These are phyloP conservation scores for Naganishia vaughanmartiniae DNA, from an alignment of 768 basidiomycete species.

Conservation along the genomic window DNA sequence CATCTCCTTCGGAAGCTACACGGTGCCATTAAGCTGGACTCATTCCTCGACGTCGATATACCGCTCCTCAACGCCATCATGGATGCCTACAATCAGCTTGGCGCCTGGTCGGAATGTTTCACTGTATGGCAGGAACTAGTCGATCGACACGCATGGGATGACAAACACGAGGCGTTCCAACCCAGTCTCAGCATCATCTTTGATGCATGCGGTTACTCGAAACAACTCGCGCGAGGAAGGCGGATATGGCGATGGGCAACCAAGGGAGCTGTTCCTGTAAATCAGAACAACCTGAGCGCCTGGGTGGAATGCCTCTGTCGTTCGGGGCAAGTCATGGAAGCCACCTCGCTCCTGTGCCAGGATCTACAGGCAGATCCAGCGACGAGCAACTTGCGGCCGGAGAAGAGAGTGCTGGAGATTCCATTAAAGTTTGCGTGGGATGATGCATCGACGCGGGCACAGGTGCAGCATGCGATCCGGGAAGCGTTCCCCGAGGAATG, in stretches of 20 bases:
- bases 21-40: conserved; percentile 72
- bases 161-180: conserved; percentile 56
- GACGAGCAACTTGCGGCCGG: not conserved
- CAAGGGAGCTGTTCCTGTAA: conserved; percentile 59
- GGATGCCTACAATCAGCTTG: conserved; percentile 80
- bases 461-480: conserved; percentile 2
- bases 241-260: conserved; percentile 61
- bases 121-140: conserved; percentile 68
- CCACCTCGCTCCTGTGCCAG: conserved; percentile 42
- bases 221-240: conserved; percentile 58
- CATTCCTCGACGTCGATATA: conserved; percentile 68
- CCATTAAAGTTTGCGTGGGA: conserved; percentile 12
- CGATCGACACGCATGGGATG: conserved; percentile 53
- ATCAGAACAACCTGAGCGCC: conserved; percentile 71
- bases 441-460: not conserved
- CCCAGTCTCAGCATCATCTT: conserved; percentile 74
- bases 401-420: conserved; percentile 13
- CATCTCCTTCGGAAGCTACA: conserved; percentile 62
- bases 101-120: conserved; percentile 67
- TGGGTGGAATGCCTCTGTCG: conserved; percentile 86
- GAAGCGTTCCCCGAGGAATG: conserved; percentile 14
- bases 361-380: not conserved
- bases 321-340: conserved; percentile 64
- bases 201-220: conserved; percentile 73
- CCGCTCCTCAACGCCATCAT: conserved; percentile 78